phyloP scores from a whole-genome alignment of 345 rosid genomes.

The Geranium rotundifolium region DNA sequence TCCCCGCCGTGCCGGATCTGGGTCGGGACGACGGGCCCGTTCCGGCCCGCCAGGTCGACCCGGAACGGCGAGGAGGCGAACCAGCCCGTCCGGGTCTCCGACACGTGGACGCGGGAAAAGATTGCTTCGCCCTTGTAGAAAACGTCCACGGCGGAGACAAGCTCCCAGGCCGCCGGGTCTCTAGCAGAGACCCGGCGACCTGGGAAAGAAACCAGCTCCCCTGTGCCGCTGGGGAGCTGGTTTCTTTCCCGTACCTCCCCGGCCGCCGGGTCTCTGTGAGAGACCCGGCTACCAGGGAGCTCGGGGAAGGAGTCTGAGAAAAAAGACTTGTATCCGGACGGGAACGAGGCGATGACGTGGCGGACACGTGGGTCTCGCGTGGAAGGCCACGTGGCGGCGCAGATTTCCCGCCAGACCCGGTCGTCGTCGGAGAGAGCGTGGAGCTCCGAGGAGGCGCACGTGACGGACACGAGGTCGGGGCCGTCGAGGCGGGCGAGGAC shows the following conservation, averaged over 20 bases:
- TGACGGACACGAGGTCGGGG: slow-evolving; percentile 38
- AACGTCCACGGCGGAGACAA: too few relatives aligned
- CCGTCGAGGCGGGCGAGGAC: slow-evolving; percentile 71
- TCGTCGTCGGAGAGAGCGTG: slow-evolving; percentile 32
- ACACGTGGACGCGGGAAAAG: too few relatives aligned
- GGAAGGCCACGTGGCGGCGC: slow-evolving; percentile 58
- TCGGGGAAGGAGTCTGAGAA: slow-evolving; percentile 50
- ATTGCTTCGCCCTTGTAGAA: too few relatives aligned
- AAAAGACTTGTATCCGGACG: slow-evolving; percentile 46
- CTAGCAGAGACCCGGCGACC: too few relatives aligned
- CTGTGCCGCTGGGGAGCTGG: too few relatives aligned
- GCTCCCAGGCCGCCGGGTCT: too few relatives aligned
- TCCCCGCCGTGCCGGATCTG: slow-evolving; percentile 10
- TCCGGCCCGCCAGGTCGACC: slow-evolving; percentile 39
- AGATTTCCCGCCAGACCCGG: slow-evolving; percentile 38
- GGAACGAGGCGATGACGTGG: slow-evolving; percentile 34
- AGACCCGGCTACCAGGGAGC: slow-evolving; percentile 10
- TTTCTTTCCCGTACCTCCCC: too few relatives aligned
- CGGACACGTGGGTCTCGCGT: slow-evolving; percentile 22
- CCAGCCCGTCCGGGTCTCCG: too few relatives aligned
- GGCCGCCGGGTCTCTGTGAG: background rate
- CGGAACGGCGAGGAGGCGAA: too few relatives aligned
- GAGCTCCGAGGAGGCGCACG: slow-evolving; percentile 40
- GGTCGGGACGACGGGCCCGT: slow-evolving; percentile 24
- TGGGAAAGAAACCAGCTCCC: too few relatives aligned